phyloP scores from a whole-genome alignment of 768 basidiomycete genomes.

The Arthromyces matolae region DNA sequence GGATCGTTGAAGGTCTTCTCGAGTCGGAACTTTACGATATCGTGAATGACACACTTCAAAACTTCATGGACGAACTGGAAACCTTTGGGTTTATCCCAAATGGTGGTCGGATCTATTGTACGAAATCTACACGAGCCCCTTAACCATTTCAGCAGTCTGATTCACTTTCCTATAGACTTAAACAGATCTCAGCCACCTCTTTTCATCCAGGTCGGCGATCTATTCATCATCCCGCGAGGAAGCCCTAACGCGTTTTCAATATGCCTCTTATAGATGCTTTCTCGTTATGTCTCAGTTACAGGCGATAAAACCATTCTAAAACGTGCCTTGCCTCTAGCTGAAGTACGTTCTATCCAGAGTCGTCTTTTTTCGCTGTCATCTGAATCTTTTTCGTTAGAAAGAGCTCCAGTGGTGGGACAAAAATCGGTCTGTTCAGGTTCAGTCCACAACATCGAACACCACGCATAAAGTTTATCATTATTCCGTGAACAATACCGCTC shows the following conservation, averaged over 20 bases:
- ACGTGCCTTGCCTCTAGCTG: conserved; percentile 81
- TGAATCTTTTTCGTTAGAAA: conserved; percentile 37
- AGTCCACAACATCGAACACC: conserved; percentile 62
- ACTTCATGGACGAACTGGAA: conserved; percentile 94
- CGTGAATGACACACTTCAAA: conserved; percentile 76
- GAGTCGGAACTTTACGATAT: conserved; percentile 70
- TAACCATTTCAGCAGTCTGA: conserved; percentile 34
- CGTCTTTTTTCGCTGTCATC: not conserved
- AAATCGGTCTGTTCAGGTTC: conserved; percentile 67
- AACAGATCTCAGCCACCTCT: conserved; percentile 90
- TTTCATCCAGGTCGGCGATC: conserved; percentile 63
- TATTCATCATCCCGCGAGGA: not conserved
- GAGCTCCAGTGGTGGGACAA: conserved; percentile 82
- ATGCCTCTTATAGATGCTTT: conserved; percentile 62
- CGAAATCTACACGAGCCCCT: conserved; percentile 16
- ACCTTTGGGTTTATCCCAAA: conserved; percentile 90
- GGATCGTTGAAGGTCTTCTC: conserved; percentile 87
- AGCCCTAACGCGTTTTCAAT: no score
- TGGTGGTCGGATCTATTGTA: conserved; percentile 88
- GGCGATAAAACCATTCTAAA: conserved; percentile 72
- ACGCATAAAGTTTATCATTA: conserved; percentile 70
- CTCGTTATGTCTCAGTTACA: conserved; percentile 71
- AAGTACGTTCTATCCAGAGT: conserved; percentile 40
- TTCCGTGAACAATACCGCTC: conserved; percentile 77
- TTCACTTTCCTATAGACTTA: conserved; percentile 52